Conservation (phyloP, 805 yeast genomes). For the Myxozyma udenii region DNA sequence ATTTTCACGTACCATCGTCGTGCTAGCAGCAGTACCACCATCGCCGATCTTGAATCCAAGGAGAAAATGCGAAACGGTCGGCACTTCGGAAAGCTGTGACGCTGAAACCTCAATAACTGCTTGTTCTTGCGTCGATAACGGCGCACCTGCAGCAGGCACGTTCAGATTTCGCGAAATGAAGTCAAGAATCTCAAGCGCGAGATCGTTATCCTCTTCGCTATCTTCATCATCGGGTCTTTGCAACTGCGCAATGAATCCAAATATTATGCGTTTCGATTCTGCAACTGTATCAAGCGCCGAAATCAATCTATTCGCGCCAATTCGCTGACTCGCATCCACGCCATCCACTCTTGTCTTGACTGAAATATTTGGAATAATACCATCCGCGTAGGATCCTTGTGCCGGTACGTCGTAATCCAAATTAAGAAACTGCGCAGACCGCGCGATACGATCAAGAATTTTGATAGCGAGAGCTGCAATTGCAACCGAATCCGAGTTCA, state of each 20-base stretch:
- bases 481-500: conserved; percentile 52
- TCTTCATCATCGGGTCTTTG: conserved; percentile 45
- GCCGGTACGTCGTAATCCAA: conserved; percentile 23
- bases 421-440: conserved; percentile 46
- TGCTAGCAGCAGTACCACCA: conserved; percentile 46
- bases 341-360: not conserved
- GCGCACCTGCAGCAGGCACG: not conserved
- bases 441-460: conserved; percentile 52
- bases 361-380: conserved; percentile 15
- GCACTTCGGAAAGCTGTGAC: conserved; percentile 36
- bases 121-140: conserved; percentile 3
- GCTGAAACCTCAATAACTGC: conserved; percentile 32
- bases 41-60: conserved; percentile 65
- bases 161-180: conserved; percentile 49
- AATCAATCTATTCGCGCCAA: conserved; percentile 58
- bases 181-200: conserved; percentile 58
- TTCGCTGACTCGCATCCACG: conserved; percentile 9
- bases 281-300: conserved; percentile 71
- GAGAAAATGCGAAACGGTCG: conserved; percentile 67
- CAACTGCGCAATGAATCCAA: conserved; percentile 67
- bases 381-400: conserved; percentile 22
- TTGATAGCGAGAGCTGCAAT: conserved; percentile 50
- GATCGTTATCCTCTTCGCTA: conserved; percentile 31
- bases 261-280: conserved; percentile 71
- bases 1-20: conserved; percentile 36